phyloP scores from a whole-genome alignment of 2,329 filamentous ascomycete genomes.

The Didymella glomerata region DNA sequence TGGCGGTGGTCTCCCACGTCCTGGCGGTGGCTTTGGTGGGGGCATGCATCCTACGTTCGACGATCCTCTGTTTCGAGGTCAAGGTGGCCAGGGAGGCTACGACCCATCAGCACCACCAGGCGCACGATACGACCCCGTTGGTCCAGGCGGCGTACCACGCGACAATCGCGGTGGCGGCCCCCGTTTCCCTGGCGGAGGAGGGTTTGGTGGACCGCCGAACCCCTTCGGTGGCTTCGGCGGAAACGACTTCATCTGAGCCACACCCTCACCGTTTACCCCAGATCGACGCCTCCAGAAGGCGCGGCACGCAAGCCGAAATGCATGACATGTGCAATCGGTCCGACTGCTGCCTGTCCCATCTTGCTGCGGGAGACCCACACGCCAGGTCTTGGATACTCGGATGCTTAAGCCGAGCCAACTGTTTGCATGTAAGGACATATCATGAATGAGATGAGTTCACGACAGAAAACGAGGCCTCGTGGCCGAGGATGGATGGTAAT shows the following conservation, averaged over 20 bases:
- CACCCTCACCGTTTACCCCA: background rate
- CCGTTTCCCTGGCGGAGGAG: conserved; percentile 52
- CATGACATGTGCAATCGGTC: background rate
- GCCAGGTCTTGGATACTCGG: background rate
- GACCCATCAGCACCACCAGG: conserved; percentile 84
- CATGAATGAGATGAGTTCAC: background rate
- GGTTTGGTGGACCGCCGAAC: conserved; percentile 60
- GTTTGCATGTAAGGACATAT: background rate
- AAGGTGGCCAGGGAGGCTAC: conserved; percentile 60
- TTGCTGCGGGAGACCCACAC: background rate
- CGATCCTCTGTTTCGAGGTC: conserved; percentile 80
- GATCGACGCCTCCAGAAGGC: background rate
- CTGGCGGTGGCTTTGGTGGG: conserved; percentile 68
- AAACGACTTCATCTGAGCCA: conserved; percentile 62
- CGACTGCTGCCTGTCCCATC: background rate
- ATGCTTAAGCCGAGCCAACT: background rate
- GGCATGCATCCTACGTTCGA: conserved; percentile 98
- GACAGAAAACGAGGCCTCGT: background rate
- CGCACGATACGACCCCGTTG: conserved; percentile 86
- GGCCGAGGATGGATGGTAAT: background rate
- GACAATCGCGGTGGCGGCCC: conserved; percentile 44
- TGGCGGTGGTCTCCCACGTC: conserved; percentile 65
- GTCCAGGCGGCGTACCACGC: conserved; percentile 60
- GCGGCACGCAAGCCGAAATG: background rate
- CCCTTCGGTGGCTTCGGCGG: conserved; percentile 68